Base-by-base conservation (phyloP, 2,329 filamentous ascomycete species). In the Diaporthe vaccinii region DNA sequence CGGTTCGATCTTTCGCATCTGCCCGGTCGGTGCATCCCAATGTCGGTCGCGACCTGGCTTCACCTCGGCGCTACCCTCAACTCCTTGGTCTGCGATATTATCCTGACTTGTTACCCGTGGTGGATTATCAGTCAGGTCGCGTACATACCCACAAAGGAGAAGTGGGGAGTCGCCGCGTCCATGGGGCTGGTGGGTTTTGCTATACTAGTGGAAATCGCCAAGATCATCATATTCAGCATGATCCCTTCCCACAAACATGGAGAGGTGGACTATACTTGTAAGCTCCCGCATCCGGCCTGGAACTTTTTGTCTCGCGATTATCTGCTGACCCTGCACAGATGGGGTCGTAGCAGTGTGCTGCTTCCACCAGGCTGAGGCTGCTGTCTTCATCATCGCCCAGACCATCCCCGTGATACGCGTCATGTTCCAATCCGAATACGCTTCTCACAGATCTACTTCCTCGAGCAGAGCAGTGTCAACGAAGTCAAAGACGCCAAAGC, bases 221-320 rank as follows among this genome's bases (percentile, higher is more conserved):
- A 53, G 25, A 65, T 65, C 20, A 34, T 53, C 4, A 46, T 59
- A 41, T 72, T 69, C 49, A 49, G 31, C 51, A 34, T 72, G 41
- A 72, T 61, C 4, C 55, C 57, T 7, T 4, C 10, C 3, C 6
- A 41, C 10, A 9, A 31, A 10, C 44, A 61, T n/a, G 57, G 57
- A 39, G 46, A 62, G 57, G 70, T 72, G 22, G 70, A 72, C 57
- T 72, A 61, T n/a, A 72, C 70, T 8, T 72, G 70, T 72, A 44
- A 72, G 70, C 34, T 7, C 39, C 25, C 25, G 14, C 7, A 9
- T 14, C 6, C 49, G 25, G 14, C 20, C 7, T 9, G 49, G 15
- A 57, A 1, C 2, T 10, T 22, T 53, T 25, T 10, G 1, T 39
- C 36, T 39, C 36, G 15, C 4, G 17, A 22, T 20, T 3, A 41